Evolutionary conservation across 2,329 filamentous ascomycete genomes (phyloP), one percentile per base, ranked within the genome.

Genomic region (Dactylonectria estremocensis): DNA sequence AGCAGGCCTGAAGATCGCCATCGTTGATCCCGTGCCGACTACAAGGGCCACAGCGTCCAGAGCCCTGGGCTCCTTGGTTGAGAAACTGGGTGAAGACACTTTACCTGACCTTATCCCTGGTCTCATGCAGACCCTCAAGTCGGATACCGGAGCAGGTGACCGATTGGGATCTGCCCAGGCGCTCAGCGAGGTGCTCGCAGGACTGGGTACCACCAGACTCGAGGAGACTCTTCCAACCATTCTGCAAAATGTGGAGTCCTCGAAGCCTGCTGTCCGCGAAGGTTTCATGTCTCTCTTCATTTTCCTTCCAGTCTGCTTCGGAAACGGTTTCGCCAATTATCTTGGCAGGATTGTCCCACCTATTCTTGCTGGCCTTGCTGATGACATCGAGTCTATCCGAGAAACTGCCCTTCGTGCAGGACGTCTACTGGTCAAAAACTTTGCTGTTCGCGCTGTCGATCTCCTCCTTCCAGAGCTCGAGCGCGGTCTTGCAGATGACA

Each of bases 261-360:
- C 92, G 73, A 98, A 97, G 82, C 80, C 96, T 18, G 91, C 95
- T 61, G 94, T 99, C 71, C 91, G 96, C 76, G 96, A 99, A 86
- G 96, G 96, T 52, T 99, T 99, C 85, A 99, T 99, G 96, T 98
- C 96, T 8, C 88, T 99, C 46, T 99, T 99, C 83, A 98, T 99
- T 73, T 99, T 98, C 88, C 90, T 99, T 84, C 96, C 96, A 13
- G 96, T 97, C 60, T 99, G 96, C 83, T 99, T 99, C 77, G 96
- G 96, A 77, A 99, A 99, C 87, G 97, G 95, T 81, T 99, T 99
- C 78, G 93, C 96, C 74, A 95, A 94, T 78, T 99, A 99, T 78
- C 91, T 99, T 68, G 94, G 92, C 82, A 95, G 92, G 79, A 97
- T 99, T 76, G 97, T 99, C 75, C 97, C 96, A 18, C 93, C 96